Conservation (phyloP, 441 rosid genomes). For the Capsella rubella region DNA sequence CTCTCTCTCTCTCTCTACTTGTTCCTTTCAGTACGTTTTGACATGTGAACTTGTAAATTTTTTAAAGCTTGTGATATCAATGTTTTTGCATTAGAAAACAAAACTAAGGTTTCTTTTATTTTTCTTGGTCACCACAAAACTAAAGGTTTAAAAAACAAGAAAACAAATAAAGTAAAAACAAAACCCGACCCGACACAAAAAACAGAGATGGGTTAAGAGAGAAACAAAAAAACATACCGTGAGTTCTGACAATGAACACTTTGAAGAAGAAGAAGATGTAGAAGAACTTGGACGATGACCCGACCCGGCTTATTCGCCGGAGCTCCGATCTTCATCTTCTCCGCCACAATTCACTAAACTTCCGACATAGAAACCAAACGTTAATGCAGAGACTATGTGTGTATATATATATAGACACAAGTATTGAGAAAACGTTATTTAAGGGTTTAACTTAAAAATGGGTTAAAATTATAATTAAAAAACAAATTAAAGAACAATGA, state of each 20-base stretch:
- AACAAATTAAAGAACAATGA: background rate
- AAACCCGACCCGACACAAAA: conserved; percentile 34
- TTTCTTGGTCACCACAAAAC: no score
- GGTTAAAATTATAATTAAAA: background rate
- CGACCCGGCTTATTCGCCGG: conserved; percentile 23
- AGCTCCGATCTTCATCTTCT: conserved; percentile 41
- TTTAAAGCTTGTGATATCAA: conserved; percentile 10
- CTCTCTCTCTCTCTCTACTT: conserved; percentile 6
- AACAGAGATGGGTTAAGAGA: conserved; percentile 34
- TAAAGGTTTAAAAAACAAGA: no score
- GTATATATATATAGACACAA: conserved; percentile 14
- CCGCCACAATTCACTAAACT: conserved; percentile 31
- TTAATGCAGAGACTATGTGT: conserved; percentile 7
- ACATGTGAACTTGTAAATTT: conserved; percentile 42
- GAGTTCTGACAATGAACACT: conserved; percentile 39
- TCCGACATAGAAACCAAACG: conserved; percentile 20
- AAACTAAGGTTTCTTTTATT: background rate
- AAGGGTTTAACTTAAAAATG: conserved; percentile 5
- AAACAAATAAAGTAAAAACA: background rate
- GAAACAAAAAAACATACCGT: conserved; percentile 29
- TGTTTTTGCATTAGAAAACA: background rate
- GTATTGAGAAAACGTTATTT: background rate
- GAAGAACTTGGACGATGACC: conserved; percentile 33
- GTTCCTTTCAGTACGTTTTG: conserved; percentile 30
- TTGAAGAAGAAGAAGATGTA: conserved; percentile 31